A percentile compares a stretch with the other conserved stretches of the same genome.
Evolutionary conservation across 495 filamentous ascomycete genomes (phyloP).

Genomic region (Talaromyces proteolyticus): DNA sequence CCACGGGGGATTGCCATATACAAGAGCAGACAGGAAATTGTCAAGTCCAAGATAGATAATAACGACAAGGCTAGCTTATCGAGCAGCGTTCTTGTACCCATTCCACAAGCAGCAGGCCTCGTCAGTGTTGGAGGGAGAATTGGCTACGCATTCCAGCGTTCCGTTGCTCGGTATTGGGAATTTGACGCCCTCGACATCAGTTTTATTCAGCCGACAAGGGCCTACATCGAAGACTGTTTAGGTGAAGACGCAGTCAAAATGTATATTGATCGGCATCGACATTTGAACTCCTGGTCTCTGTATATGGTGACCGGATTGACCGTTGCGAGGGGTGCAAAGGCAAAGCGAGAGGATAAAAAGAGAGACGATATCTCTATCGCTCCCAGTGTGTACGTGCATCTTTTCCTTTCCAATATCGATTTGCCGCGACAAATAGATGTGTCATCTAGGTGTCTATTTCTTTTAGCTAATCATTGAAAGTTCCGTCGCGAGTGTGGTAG

Average conservation of each 20-base stretch:
- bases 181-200: not conserved
- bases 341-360: not conserved
- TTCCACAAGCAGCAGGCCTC: not conserved
- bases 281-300: not conserved
- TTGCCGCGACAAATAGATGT: no score
- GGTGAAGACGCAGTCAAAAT: not conserved
- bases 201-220: not conserved
- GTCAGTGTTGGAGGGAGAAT: not conserved
- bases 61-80: not conserved
- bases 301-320: constrained; percentile 3
- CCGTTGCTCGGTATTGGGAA: not conserved
- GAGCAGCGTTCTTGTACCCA: not conserved
- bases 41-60: not conserved
- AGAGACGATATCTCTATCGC: not conserved
- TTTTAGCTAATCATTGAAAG: not conserved
- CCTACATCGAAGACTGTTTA: not conserved
- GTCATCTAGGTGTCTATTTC: no score
- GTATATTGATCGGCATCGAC: not conserved
- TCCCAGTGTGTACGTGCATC: not conserved
- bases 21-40: not conserved
- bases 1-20: not conserved
- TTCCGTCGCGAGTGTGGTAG: not conserved
- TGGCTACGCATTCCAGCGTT: not conserved
- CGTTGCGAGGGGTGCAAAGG: not conserved
- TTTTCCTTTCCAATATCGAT: no score